phyloP scores from a whole-genome alignment of 2,329 filamentous ascomycete genomes.

The Xylaria sp. region DNA sequence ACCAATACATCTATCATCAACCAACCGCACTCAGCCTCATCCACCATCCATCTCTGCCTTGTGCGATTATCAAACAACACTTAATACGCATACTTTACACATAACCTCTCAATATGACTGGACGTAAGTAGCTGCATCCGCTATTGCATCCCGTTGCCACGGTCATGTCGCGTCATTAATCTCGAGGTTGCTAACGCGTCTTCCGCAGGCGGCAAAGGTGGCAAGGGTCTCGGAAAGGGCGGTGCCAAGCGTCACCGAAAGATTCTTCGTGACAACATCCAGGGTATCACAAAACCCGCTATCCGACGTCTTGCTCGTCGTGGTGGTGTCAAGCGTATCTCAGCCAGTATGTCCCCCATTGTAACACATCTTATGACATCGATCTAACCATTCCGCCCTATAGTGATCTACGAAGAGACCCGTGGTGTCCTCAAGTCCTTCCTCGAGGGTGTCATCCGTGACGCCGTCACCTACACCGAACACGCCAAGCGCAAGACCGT shows the following conservation, averaged over 20 bases:
- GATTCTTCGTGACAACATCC: slow-evolving; percentile 99
- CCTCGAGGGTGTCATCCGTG: slow-evolving; percentile 83
- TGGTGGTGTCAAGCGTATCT: slow-evolving; percentile 99
- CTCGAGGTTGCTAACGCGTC: not conserved
- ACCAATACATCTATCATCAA: slow-evolving; percentile 35
- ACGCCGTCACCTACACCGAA: slow-evolving; percentile 84
- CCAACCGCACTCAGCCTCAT: slow-evolving; percentile 43
- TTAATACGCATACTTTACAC: slow-evolving; percentile 28
- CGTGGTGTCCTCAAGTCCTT: slow-evolving; percentile 86
- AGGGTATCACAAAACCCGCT: slow-evolving; percentile 98
- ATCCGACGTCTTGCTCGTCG: slow-evolving; percentile 98
- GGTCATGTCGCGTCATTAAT: slow-evolving; percentile 61
- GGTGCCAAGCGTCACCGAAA: slow-evolving; percentile 99
- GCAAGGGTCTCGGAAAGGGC: slow-evolving; percentile 97
- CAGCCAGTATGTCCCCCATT: slow-evolving; percentile 74
- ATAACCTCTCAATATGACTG: slow-evolving; percentile 49
- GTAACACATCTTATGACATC: not conserved
- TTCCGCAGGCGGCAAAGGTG: slow-evolving; percentile 84
- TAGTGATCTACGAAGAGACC: slow-evolving; percentile 86
- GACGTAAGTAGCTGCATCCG: slow-evolving; percentile 46
- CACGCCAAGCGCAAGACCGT: slow-evolving; percentile 84
- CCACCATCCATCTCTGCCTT: slow-evolving; percentile 27
- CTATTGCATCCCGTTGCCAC: not conserved
- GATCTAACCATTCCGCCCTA: slow-evolving; percentile 7
- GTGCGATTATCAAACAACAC: slow-evolving; percentile 31